A percentile compares a stretch with the other conserved stretches of the same genome.
Conservation (phyloP, 2,329 filamentous ascomycete species). For the Botrytis galanthina region DNA sequence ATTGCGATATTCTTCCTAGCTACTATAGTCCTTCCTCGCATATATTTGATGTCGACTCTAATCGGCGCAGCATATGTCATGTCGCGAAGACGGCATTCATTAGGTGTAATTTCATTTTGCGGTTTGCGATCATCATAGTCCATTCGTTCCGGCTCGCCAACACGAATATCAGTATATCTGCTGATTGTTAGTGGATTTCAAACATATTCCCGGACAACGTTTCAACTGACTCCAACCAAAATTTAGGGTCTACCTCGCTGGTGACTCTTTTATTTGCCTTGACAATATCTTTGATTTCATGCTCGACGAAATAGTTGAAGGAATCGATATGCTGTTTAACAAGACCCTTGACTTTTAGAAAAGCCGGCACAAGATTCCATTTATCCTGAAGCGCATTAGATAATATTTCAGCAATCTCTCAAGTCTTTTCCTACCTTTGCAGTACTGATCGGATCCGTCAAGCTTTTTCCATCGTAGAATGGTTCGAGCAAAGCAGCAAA, state of each 20-base stretch:
- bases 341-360: slow-evolving; percentile 91
- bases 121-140: slow-evolving; percentile 71
- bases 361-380: slow-evolving; percentile 95
- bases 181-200: neutral
- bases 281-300: slow-evolving; percentile 95
- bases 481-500: slow-evolving; percentile 66
- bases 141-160: slow-evolving; percentile 75
- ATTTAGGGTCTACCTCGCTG: slow-evolving; percentile 89
- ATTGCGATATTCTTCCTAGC: slow-evolving; percentile 76
- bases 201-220: neutral
- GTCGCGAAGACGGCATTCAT: slow-evolving; percentile 93
- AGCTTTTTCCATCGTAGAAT: slow-evolving; percentile 66
- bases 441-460: slow-evolving; percentile 68
- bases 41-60: slow-evolving; percentile 86
- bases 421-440: slow-evolving; percentile 42
- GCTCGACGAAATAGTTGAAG: slow-evolving; percentile 97
- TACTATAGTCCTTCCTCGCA: slow-evolving; percentile 73
- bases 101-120: slow-evolving; percentile 77
- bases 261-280: slow-evolving; percentile 83
- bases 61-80: slow-evolving; percentile 98
- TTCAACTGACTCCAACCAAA: slow-evolving; percentile 69
- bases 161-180: slow-evolving; percentile 79
- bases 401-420: neutral
- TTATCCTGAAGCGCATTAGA: slow-evolving; percentile 69
- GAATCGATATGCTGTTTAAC: slow-evolving; percentile 90